Percentiles rank a stretch among this genome's conserved stretches.
phyloP scores from a whole-genome alignment of 2,329 filamentous ascomycete species.

The Coniochaeta hoffmannii region DNA sequence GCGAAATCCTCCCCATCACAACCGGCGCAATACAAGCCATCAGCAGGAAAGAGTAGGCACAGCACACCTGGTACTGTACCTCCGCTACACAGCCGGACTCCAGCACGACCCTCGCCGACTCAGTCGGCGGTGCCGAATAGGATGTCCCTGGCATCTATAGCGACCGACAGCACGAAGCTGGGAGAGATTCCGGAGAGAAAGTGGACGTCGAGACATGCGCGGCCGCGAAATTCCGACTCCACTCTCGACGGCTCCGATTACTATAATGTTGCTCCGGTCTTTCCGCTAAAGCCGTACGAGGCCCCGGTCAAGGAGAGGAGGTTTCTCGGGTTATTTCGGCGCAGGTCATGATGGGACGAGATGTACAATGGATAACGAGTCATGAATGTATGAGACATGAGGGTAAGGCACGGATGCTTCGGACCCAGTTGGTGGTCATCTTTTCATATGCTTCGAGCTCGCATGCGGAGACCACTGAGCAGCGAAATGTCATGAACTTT shows the following conservation, averaged over 20 bases:
- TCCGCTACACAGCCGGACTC: not conserved
- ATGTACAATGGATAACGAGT: too few relatives aligned
- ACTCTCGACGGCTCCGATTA: constrained; percentile 10
- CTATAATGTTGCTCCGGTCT: constrained; percentile 22
- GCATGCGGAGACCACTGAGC: too few relatives aligned
- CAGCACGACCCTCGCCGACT: not conserved
- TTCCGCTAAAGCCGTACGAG: constrained; percentile 23
- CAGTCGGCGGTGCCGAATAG: constrained; percentile 11
- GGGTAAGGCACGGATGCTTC: too few relatives aligned
- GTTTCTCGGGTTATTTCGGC: constrained; percentile 21
- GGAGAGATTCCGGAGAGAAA: constrained; percentile 25
- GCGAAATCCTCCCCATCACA: not conserved
- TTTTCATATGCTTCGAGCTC: too few relatives aligned
- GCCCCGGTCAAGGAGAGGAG: constrained; percentile 16
- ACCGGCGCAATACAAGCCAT: not conserved
- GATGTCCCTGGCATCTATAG: constrained; percentile 22
- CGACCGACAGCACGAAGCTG: constrained; percentile 25
- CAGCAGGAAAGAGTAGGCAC: not conserved
- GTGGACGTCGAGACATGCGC: constrained; percentile 12
- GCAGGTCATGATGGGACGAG: constrained; percentile 3
- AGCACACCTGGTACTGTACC: not conserved
- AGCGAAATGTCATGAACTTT: too few relatives aligned
- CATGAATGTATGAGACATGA: too few relatives aligned
- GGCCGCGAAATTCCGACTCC: constrained; percentile 5
- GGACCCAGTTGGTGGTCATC: too few relatives aligned